Conservation (phyloP, 2,329 filamentous ascomycete species). For the Fusarium anguioides region DNA sequence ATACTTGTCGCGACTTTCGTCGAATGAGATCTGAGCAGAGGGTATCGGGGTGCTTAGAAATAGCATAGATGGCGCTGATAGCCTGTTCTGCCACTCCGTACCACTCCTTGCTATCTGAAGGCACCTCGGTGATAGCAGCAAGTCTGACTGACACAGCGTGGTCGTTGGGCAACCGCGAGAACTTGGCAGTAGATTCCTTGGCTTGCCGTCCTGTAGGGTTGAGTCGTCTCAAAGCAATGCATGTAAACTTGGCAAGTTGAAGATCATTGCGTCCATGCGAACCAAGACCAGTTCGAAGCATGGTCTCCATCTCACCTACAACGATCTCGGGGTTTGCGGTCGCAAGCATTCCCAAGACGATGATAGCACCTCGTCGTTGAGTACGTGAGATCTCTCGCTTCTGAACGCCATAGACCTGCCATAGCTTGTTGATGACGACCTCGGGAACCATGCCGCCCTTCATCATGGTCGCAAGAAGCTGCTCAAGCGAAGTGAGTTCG, state of each 20-base stretch:
- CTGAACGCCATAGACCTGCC: conserved; percentile 97
- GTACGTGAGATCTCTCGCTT: conserved; percentile 92
- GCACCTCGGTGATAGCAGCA: conserved; percentile 85
- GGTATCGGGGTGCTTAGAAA: conserved; percentile 93
- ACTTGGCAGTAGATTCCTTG: conserved; percentile 75
- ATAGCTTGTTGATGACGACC: conserved; percentile 88
- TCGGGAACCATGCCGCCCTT: conserved; percentile 88
- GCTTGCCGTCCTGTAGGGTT: conserved; percentile 84
- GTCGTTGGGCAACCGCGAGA: conserved; percentile 87
- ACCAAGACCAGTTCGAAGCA: conserved; percentile 90
- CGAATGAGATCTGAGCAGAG: conserved; percentile 92
- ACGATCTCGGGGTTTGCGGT: conserved; percentile 93
- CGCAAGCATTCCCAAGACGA: conserved; percentile 95
- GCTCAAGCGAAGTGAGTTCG: conserved; percentile 93
- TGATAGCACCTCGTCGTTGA: conserved; percentile 92
- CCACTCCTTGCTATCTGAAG: conserved; percentile 94
- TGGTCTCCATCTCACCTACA: conserved; percentile 93
- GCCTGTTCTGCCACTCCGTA: conserved; percentile 96
- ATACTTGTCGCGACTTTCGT: conserved; percentile 87
- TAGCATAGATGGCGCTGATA: conserved; percentile 91
- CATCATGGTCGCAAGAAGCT: conserved; percentile 97
- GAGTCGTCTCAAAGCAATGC: conserved; percentile 90
- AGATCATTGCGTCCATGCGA: conserved; percentile 83
- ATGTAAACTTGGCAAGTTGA: conserved; percentile 93
- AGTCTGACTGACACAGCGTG: conserved; percentile 86